Conservation (phyloP, 345 rosid species). For the Gynandropsis gynandra region DNA sequence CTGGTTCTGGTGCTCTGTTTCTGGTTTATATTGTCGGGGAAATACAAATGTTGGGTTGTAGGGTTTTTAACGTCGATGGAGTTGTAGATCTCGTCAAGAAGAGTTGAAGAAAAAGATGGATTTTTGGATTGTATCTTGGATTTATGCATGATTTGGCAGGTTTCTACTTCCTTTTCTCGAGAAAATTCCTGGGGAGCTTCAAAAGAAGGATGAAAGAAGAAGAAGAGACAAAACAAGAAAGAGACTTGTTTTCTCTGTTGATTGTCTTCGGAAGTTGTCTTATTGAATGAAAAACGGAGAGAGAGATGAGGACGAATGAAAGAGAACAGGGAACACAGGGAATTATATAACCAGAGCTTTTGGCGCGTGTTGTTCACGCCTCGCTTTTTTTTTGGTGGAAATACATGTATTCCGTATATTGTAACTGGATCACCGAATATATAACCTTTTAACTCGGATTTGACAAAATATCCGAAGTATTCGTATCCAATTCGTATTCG, state of each 20-base stretch:
- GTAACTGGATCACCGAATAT: too few species aligned
- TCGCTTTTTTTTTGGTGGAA: neutral
- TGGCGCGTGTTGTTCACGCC: conserved; percentile 30
- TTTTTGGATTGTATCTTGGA: conserved; percentile 25
- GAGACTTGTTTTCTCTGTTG: neutral
- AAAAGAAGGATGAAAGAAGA: too few species aligned
- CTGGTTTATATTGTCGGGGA: conserved; percentile 28
- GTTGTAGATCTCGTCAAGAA: conserved; percentile 88
- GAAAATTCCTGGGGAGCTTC: neutral
- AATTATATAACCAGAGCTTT: conserved; percentile 10
- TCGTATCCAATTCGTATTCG: too few species aligned
- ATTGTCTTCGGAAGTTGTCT: conserved; percentile 8
- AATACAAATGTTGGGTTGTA: conserved; percentile 29
- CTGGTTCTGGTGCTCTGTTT: too few species aligned
- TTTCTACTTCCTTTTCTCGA: neutral
- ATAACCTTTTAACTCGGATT: too few species aligned
- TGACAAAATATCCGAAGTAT: too few species aligned
- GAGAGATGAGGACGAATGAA: too few species aligned
- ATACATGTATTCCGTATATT: too few species aligned
- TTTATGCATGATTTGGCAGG: conserved; percentile 20
- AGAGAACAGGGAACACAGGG: neutral
- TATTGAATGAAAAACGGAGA: neutral
- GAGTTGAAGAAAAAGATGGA: conserved; percentile 88
- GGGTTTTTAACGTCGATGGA: conserved; percentile 51
- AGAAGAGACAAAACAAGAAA: conserved; percentile 24